Conservation (phyloP, 2,329 filamentous ascomycete genomes). For the Daldinia sp. region DNA sequence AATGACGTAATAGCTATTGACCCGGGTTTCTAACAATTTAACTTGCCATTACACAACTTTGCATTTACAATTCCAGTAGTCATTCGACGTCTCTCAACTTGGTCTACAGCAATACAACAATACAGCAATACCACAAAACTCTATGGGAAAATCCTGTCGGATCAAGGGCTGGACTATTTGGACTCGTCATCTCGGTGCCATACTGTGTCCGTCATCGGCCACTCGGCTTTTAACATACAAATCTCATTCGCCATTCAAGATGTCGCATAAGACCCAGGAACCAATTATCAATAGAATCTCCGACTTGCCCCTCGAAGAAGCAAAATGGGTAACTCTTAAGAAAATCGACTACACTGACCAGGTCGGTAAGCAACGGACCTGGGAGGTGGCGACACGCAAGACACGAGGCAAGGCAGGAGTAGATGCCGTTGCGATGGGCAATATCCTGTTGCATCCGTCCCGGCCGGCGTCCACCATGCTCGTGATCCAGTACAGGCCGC, state of each 20-base stretch:
- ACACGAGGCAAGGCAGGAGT: constrained; percentile 67
- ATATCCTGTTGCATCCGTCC: constrained; percentile 64
- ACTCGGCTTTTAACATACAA: background rate
- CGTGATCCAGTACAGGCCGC: constrained; percentile 66
- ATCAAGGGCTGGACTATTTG: background rate
- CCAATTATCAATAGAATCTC: constrained; percentile 61
- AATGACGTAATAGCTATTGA: background rate
- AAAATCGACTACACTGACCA: constrained; percentile 70
- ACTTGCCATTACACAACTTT: background rate
- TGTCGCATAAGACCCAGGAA: constrained; percentile 56
- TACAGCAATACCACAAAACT: background rate
- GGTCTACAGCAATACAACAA: too few species aligned
- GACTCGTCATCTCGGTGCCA: background rate
- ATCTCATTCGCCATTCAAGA: constrained; percentile 44
- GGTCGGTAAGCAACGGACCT: constrained; percentile 64
- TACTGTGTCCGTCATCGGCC: background rate
- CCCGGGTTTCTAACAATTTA: background rate
- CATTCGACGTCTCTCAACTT: background rate
- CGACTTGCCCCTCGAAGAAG: constrained; percentile 62
- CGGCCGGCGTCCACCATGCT: constrained; percentile 60
- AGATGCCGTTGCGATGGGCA: constrained; percentile 73
- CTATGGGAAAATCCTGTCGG: background rate
- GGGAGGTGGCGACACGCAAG: constrained; percentile 71
- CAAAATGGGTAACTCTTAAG: constrained; percentile 68
- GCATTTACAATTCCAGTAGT: background rate